Evolutionary conservation across 140 eudicot species (phyloP).

Genomic region (Oenanthe javanica): DNA sequence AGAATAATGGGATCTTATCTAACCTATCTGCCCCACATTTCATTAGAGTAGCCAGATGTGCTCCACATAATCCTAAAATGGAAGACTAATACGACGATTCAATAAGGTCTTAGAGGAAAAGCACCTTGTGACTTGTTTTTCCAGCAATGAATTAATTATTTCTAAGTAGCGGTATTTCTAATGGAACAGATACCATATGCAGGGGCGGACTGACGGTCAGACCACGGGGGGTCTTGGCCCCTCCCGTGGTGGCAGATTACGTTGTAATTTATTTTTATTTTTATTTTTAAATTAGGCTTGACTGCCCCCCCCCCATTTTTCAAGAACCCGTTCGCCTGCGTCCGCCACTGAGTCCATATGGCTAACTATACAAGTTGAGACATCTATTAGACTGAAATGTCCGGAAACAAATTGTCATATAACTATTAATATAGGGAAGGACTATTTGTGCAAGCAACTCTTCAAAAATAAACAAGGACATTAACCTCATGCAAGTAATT

Average conservation of each 20-base stretch:
- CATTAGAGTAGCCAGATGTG: background rate
- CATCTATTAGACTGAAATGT: slow-evolving; percentile 76
- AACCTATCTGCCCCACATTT: background rate
- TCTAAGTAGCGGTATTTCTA: background rate
- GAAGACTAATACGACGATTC: background rate
- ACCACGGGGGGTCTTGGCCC: no score
- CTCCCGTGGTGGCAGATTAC: no score
- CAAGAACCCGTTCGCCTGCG: no score
- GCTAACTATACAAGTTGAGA: slow-evolving; percentile 27
- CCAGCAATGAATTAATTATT: background rate
- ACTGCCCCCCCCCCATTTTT: no score
- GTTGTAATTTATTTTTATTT: no score
- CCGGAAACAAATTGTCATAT: background rate
- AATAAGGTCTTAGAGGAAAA: background rate
- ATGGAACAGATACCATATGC: no score
- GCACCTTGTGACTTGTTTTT: background rate
- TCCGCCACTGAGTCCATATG: background rate
- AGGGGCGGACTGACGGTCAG: no score
- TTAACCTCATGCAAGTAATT: background rate
- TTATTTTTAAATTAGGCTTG: no score
- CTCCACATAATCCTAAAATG: background rate
- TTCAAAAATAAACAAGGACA: no score
- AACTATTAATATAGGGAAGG: background rate
- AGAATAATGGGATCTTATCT: background rate
- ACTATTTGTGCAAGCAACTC: background rate